These are phyloP conservation scores for Didymellaceae sp. DNA, from an alignment of 2,329 filamentous ascomycete species.

Conservation along the genomic window DNA sequence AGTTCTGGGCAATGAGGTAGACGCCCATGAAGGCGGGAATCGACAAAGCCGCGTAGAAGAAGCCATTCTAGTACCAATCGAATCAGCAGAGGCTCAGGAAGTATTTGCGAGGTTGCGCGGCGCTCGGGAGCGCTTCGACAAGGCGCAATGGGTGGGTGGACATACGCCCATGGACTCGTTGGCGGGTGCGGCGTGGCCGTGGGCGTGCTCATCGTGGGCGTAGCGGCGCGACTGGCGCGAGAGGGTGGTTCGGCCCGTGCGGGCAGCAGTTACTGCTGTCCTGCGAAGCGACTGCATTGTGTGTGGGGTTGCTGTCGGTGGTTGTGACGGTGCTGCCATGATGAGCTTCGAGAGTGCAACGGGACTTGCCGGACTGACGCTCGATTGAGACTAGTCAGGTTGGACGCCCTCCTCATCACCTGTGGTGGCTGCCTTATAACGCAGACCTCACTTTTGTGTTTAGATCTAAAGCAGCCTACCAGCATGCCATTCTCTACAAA, in stretches of 20 bases:
- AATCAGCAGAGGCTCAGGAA: constrained; percentile 23
- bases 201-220: constrained; percentile 46
- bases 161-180: constrained; percentile 61
- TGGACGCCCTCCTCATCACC: constrained; percentile 19
- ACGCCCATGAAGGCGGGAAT: constrained; percentile 55
- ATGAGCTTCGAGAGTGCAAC: constrained; percentile 40
- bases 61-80: constrained; percentile 48
- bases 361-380: constrained; percentile 14
- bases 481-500: background rate
- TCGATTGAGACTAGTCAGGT: constrained; percentile 20
- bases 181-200: constrained; percentile 47
- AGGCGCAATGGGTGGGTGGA: constrained; percentile 30
- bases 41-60: constrained; percentile 59
- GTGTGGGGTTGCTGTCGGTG: constrained; percentile 27
- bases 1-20: constrained; percentile 54
- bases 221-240: constrained; percentile 51
- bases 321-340: constrained; percentile 35
- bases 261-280: constrained; percentile 52
- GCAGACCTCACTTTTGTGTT: background rate
- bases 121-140: background rate
- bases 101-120: background rate
- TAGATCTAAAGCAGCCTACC: background rate
- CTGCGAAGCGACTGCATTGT: constrained; percentile 56
- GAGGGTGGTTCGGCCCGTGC: constrained; percentile 43
- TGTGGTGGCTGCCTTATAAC: constrained; percentile 3